Evolutionary conservation across 306 rosid genomes (phyloP), one percentile per base, ranked within the genome.

Genomic region (Citrullus colocynthis): DNA sequence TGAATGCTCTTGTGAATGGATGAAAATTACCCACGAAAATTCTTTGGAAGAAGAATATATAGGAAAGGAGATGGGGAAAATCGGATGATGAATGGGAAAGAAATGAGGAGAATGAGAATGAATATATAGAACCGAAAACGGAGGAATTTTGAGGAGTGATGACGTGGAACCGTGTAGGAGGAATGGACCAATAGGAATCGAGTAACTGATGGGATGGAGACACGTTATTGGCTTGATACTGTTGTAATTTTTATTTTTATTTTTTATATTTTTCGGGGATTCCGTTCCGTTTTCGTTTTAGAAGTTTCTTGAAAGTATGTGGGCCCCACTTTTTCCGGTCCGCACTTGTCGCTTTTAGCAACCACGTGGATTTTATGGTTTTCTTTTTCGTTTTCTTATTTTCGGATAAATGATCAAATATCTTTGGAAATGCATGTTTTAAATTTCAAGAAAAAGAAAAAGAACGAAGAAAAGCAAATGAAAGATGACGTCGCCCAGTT

Each of bases 121-220:
- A 48, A 48, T 48, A 11, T 48, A 48, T 2, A 48, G 52, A 48
- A 48, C 12, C 0, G 52, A 48, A 3, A 48, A 2, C 1, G 54
- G 54, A 3, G 54, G 51, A 12, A 48, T 48, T 48, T 48, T 2
- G 54, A 12, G 6, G 0, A 18, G 65, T 75, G 85, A 6, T 85
- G 93, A 93, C 89, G 90, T 91, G 98, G 90, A 70, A 48, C 54
- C 4, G 54, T 5, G 54, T 1, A 48, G 54, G 0, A 2, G 0
- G 2, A 54, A 0, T 1, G 1, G 76, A 39, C 98, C 91, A 91
- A 90, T 91, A 56, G 72, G 57, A 80, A 60, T 41, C 5, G 87
- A 86, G 82, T 1, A 57, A 64, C 21, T 76, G 57, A 34, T 76
- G 54, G 3, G 49, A 63, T 11, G 62, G 17, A 30, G 13, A 3